Percentiles rank a stretch among this genome's conserved stretches.
Conservation (phyloP, 345 rosid species). For the Luvunga scandens region DNA sequence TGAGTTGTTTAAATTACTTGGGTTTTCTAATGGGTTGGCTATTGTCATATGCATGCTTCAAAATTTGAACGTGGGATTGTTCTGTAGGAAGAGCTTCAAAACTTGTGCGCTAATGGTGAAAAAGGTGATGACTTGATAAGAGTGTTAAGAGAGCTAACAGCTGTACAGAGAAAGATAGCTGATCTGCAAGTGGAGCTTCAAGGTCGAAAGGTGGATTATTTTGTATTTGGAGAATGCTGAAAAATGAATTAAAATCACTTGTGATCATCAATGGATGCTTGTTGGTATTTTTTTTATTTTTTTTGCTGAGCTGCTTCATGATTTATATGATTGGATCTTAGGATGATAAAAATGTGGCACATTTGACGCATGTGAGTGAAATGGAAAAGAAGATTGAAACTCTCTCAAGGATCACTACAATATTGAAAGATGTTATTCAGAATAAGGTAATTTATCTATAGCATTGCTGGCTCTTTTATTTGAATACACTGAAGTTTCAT, state of each 20-base stretch:
- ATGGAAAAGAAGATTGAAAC: constrained; percentile 95
- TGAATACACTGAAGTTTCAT: not conserved
- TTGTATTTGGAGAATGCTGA: not conserved
- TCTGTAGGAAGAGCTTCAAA: constrained; percentile 65
- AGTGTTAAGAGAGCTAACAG: constrained; percentile 80
- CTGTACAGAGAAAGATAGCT: constrained; percentile 87
- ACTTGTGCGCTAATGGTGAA: constrained; percentile 47
- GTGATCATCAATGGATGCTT: not conserved
- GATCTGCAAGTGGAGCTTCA: constrained; percentile 97
- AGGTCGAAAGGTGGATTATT: constrained; percentile 79
- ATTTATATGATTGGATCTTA: constrained; percentile 22
- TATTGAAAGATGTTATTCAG: constrained; percentile 93
- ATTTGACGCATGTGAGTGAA: constrained; percentile 91
- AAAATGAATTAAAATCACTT: not conserved
- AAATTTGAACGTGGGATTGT: not conserved
- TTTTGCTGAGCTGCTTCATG: constrained; percentile 4
- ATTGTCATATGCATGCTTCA: not conserved
- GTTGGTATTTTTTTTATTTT: not conserved
- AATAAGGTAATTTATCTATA: constrained; percentile 64
- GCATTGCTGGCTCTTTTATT: not conserved
- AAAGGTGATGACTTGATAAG: constrained; percentile 78
- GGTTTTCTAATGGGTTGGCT: not conserved
- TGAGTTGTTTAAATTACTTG: not conserved
- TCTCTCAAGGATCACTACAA: constrained; percentile 79
- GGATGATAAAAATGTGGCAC: constrained; percentile 97